These are phyloP conservation scores for Barnettozyma siamensis DNA, from an alignment of 805 yeast species.

Conservation along the genomic window DNA sequence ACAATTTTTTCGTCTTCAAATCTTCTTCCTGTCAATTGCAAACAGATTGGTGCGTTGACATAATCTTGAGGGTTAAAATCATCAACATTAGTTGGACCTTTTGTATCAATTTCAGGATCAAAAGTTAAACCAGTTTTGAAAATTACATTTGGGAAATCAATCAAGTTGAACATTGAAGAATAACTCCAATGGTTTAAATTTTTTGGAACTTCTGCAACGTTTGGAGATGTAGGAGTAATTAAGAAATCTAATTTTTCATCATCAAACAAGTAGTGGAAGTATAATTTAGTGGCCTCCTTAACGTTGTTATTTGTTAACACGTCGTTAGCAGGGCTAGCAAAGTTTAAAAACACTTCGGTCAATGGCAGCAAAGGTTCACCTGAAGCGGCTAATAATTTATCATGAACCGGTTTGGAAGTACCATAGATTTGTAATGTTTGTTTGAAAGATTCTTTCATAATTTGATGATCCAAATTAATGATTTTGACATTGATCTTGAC, in stretches of 20 bases:
- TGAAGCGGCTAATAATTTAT: conserved; percentile 45
- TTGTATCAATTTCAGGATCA: conserved; percentile 48
- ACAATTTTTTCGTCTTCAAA: conserved; percentile 46
- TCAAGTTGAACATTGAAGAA: conserved; percentile 64
- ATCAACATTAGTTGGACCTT: conserved; percentile 28
- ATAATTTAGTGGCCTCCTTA: conserved; percentile 54
- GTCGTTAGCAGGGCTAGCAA: conserved; percentile 52
- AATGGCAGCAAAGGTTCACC: conserved; percentile 69
- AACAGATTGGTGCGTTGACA: conserved; percentile 41
- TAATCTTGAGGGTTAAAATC: conserved; percentile 25
- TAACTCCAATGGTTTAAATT: conserved; percentile 73
- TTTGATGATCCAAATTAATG: conserved; percentile 48
- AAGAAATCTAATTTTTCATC: conserved; percentile 58
- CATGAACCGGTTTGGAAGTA: conserved; percentile 44
- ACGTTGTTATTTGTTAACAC: conserved; percentile 51
- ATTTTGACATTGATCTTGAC: conserved; percentile 41
- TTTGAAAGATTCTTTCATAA: conserved; percentile 45
- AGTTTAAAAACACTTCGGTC: conserved; percentile 55
- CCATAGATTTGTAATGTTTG: conserved; percentile 60
- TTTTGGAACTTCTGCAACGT: conserved; percentile 64
- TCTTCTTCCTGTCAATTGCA: conserved; percentile 45
- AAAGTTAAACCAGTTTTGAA: conserved; percentile 59
- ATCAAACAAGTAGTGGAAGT: conserved; percentile 48
- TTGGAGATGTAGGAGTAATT: conserved; percentile 59
- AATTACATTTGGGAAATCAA: conserved; percentile 66